phyloP scores from a whole-genome alignment of 805 yeast genomes.

The Zygotorulaspora chibaensis region DNA sequence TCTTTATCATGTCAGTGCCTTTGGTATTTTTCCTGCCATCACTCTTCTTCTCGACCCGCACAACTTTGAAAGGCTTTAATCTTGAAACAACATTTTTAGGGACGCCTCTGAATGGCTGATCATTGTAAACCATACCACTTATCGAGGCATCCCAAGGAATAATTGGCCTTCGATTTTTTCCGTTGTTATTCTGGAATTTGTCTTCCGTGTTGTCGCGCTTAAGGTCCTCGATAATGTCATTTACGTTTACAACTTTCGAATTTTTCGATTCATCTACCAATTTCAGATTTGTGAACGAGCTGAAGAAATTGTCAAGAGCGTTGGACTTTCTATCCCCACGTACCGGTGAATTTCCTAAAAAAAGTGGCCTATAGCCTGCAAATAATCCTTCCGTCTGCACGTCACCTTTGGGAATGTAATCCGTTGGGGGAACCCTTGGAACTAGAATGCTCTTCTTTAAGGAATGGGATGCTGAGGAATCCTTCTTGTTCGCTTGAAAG shows the following conservation, averaged over 20 bases:
- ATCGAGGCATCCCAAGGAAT: constrained; percentile 41
- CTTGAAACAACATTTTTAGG: constrained; percentile 37
- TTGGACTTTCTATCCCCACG: constrained; percentile 7
- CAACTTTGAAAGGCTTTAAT: constrained; percentile 36
- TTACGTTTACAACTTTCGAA: constrained; percentile 15
- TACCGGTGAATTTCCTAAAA: constrained; percentile 37
- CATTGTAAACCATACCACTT: constrained; percentile 36
- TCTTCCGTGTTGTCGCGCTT: constrained; percentile 14
- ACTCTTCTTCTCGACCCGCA: constrained; percentile 77
- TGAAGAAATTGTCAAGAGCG: constrained; percentile 19
- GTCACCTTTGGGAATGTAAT: constrained; percentile 26
- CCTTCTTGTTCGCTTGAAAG: too few relatives aligned
- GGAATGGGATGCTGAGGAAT: too few relatives aligned
- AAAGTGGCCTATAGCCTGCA: constrained; percentile 45
- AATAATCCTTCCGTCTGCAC: constrained; percentile 39
- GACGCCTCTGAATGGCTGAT: constrained; percentile 33
- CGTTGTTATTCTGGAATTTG: constrained; percentile 6
- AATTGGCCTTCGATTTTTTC: constrained; percentile 23
- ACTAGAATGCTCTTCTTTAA: constrained; percentile 15
- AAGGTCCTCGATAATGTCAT: constrained; percentile 21
- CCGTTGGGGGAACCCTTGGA: constrained; percentile 31
- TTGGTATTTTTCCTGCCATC: constrained; percentile 68
- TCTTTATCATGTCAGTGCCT: constrained; percentile 53
- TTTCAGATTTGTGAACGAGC: constrained; percentile 21
- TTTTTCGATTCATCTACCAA: constrained; percentile 9